Percentiles rank a stretch among this genome's conserved stretches.
Evolutionary conservation across 129 eudicot species (phyloP).

Genomic region (Pittosporum tobira): DNA sequence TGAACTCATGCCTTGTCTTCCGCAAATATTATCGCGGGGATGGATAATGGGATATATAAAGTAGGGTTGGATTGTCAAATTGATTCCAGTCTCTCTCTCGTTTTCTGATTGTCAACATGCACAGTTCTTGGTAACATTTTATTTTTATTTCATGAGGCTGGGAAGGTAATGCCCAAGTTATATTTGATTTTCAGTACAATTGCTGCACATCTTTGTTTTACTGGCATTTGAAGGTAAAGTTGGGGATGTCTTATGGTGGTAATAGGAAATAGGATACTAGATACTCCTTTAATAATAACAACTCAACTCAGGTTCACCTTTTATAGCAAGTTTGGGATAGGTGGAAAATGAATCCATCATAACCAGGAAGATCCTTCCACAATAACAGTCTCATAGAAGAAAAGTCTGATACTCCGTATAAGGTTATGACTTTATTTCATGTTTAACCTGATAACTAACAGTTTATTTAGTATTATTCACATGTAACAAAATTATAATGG

Average conservation of each 20-base stretch:
- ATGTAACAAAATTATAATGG: too few species aligned
- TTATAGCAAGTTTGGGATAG: background rate
- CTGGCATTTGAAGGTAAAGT: background rate
- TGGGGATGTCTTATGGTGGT: too few species aligned
- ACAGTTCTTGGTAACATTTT: conserved; percentile 12
- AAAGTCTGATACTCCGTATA: too few species aligned
- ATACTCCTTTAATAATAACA: too few species aligned
- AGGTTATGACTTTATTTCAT: too few species aligned
- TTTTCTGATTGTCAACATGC: background rate
- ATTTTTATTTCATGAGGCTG: background rate
- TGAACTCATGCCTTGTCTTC: conserved; percentile 26
- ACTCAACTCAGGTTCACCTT: background rate
- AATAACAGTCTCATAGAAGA: too few species aligned
- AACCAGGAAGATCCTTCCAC: too few species aligned
- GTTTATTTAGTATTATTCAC: too few species aligned
- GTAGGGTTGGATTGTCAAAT: conserved; percentile 11
- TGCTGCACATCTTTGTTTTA: background rate
- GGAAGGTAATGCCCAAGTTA: background rate
- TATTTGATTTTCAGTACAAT: background rate
- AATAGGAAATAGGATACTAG: background rate
- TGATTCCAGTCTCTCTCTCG: background rate
- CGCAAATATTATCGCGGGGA: conserved; percentile 56
- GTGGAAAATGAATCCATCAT: too few species aligned
- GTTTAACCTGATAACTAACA: too few species aligned
- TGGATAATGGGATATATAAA: conserved; percentile 18